Percentiles rank a stretch among this genome's conserved stretches.
phyloP scores from a whole-genome alignment of 176 grass and related monocot genomes.

The sorghum (Sorghum bicolor) region Sorghum_bicolor_NCBIv3 NC_012873.2:62132001-62132500 shows the following conservation, averaged over 20 bases:
- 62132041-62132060: conserved; percentile 93
- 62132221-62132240: conserved; percentile 38
- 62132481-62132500: conserved; percentile 69
- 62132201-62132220: conserved; percentile 80
- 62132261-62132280: not conserved
- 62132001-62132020: conserved; percentile 48
- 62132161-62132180: conserved; percentile 84
- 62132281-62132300: not conserved
- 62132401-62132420: conserved; percentile 71
- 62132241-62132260: not conserved
- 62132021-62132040: conserved; percentile 66
- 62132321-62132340: not conserved
- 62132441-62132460: conserved; percentile 60
- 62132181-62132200: conserved; percentile 78
- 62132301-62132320: not conserved
- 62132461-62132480: conserved; percentile 70
- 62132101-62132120: not conserved
- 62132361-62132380: conserved; percentile 76
- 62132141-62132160: conserved; percentile 48
- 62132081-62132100: not conserved
- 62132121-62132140: not conserved
- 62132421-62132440: conserved; percentile 67
- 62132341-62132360: conserved; percentile 36
- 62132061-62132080: conserved; percentile 53
- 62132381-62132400: conserved; percentile 73